These are phyloP conservation scores for Mucuna pruriens DNA, from an alignment of 306 rosid species.

Conservation along the genomic window DNA sequence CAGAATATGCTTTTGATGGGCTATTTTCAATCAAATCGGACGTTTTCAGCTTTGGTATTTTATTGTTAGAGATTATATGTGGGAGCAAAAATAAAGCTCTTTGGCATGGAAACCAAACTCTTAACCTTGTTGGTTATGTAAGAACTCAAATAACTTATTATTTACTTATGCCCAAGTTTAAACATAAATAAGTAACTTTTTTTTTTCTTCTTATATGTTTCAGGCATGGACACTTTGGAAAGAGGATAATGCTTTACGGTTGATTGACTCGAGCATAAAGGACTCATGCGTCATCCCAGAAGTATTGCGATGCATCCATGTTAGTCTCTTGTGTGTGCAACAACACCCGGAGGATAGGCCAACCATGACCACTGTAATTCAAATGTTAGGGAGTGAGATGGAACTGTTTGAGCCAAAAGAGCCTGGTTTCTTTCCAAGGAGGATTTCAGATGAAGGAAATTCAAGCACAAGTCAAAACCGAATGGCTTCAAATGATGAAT, in stretches of 20 bases:
- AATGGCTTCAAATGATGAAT: neutral
- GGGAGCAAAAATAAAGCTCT: neutral
- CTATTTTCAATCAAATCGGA: slow-evolving; percentile 21
- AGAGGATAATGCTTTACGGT: neutral
- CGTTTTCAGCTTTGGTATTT: slow-evolving; percentile 23
- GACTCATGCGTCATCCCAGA: neutral
- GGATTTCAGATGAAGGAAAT: neutral
- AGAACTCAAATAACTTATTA: neutral
- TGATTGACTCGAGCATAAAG: neutral
- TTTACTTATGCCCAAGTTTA: neutral
- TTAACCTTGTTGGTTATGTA: slow-evolving; percentile 20
- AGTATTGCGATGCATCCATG: slow-evolving; percentile 18
- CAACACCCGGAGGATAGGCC: slow-evolving; percentile 41
- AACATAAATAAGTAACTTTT: neutral
- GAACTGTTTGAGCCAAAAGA: slow-evolving; percentile 47
- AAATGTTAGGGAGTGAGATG: slow-evolving; percentile 44
- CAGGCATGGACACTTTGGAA: slow-evolving; percentile 28
- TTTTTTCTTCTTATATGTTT: neutral
- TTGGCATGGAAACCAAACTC: neutral
- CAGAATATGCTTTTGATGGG: slow-evolving; percentile 13
- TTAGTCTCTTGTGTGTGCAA: slow-evolving; percentile 29
- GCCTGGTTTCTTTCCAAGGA: slow-evolving; percentile 39
- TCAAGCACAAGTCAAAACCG: slow-evolving; percentile 2
- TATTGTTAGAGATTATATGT: neutral
- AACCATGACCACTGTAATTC: slow-evolving; percentile 26